Evolutionary conservation across 192 early-diverging fungal species (phyloP), one percentile per base, ranked within the genome.

Genomic region (Coemansia sp.): DNA sequence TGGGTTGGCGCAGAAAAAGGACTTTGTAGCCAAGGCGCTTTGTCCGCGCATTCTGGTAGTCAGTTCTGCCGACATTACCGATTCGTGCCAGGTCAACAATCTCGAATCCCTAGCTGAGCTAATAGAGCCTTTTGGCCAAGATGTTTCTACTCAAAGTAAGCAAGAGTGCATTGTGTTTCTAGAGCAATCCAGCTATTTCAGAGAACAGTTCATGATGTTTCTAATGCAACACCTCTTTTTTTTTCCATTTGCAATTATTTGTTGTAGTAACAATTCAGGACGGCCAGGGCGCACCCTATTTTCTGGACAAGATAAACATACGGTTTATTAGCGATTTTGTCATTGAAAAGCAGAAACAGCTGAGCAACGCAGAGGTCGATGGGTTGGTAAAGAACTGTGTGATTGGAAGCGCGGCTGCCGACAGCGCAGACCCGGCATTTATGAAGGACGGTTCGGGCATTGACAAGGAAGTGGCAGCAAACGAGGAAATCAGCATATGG

Each of bases 241-340:
- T 61, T 51, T 33, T 15, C 43, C 8, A 33, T 53, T 37, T 18
- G 35, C 22, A 35, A 22, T 17, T 37, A 38, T 36, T 65, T 48
- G 15, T n/a, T 65, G 5, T 81, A 81, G 78, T 82, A 61, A 80
- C 83, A 5, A 70, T 85, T 43, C 83, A 85, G 75, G 83, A 85
- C 61, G 75, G 83, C 7, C 78, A 85, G 58, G 78, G 78, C 18
- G 71, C 75, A 5, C 78, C 83, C 22, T 85, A 81, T 66, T 77
- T 85, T 70, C 61, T 85, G 17, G 78, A 85, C 54, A 80, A 74
- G 48, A 68, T 85, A 14, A 75, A 71, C 41, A 67, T 78, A n/a
- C 66, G 63, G 71, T 85, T 80, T 54, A 68, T 64, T 3, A 65
- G 62, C 5, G 73, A 80, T 63, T 85, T 75, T 72, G 48, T 12